Base-by-base conservation (phyloP, 2,329 filamentous ascomycete genomes). In the Cadophora gregata region DNA sequence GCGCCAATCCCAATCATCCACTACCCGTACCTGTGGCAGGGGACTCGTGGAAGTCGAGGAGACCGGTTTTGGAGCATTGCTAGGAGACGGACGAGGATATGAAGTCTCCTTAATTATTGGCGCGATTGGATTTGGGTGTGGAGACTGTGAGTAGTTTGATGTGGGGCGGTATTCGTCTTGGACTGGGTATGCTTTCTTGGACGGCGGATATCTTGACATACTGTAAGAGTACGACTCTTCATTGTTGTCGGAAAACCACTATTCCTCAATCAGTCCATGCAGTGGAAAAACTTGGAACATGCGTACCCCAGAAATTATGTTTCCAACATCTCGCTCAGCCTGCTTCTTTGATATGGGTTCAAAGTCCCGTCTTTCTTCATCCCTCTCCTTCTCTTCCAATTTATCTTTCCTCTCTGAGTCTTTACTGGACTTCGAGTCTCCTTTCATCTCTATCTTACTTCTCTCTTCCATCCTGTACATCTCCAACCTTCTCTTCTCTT, bases 1-100 rank as follows among this genome's bases (percentile, higher is more conserved):
- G 24, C 19, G n/a, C 62, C 66, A 67, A 38, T 67, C 66, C 66
- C 66, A 65, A 29, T 56, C 45, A 8, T 62, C 59, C 21, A 56
- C 47, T 60, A 47, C 38, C 19, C 24, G 31, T 42, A 42, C 29
- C 4, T 48, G 16, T 25, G 45, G 55, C 16, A 25, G 58, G 6
- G 60, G 60, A 16, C 38, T 47, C 7, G 62, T 10, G 56, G 45
- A 25, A 12, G 19, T 6, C n/a, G 31, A 27, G n/a, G 42, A 33
- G 16, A n/a, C 4, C 9, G 38, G 12, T 59, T 14, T 29, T 25
- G 3, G 14, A 2, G 56, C 19, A 21, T 47, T 29, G 36, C 2
- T 29, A n/a, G 42, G 33, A 25, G 56, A 16, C 27, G 14, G n/a
- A 33, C 33, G 24, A 1, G 24, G 24, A 42, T 36, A 27, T 5